Evolutionary conservation across 2,329 filamentous ascomycete genomes (phyloP), one percentile per base, ranked within the genome.

Genomic region (Thelonectria blattea): DNA sequence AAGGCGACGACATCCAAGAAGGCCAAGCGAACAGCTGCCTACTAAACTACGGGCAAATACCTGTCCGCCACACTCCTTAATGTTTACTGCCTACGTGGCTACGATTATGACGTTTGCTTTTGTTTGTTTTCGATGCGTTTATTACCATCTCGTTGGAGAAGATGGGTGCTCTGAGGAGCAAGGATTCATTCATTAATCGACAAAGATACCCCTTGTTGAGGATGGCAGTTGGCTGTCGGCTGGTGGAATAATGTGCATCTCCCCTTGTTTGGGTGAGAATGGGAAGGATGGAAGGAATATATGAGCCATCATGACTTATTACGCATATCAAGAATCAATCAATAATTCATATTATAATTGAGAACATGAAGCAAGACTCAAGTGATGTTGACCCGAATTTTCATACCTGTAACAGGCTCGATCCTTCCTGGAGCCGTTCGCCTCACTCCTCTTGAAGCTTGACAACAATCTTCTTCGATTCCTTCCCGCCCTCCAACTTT

Each of bases 401-500:
- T n/a, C 22, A 24, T 24, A 24, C 6, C 3, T 24, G 22, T 6
- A 24, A 24, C 22, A 24, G 22, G 22, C 22, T 24, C 6, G 22
- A 24, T 24, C 22, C 22, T 24, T 24, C 22, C 22, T 3, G 22
- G 6, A 24, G 22, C 6, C 22, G 2, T 17, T 2, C 12, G 8
- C 17, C 30, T 51, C 39, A 67, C 18, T 67, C 61, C 1, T 51
- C 32, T 20, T 67, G 56, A 2, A 51, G 51, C 15, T 47, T 62
- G 6, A 72, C 69, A 10, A 73, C 66, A 34, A 72, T 57, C 63
- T 73, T 73, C 60, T 72, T 74, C 1, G 47, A 51, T 9, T 57
- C 39, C 53, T 71, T 68, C 1, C 72, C 71, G 3, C 30, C 9
- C 30, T 67, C 56, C 9, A 66, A 37, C 7, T 70, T 63, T 5